Percentiles rank a stretch among this genome's conserved stretches.
These are phyloP conservation scores for Geotrichum bryndzae DNA, from an alignment of 1,139 yeast species.

Conservation along the genomic window DNA sequence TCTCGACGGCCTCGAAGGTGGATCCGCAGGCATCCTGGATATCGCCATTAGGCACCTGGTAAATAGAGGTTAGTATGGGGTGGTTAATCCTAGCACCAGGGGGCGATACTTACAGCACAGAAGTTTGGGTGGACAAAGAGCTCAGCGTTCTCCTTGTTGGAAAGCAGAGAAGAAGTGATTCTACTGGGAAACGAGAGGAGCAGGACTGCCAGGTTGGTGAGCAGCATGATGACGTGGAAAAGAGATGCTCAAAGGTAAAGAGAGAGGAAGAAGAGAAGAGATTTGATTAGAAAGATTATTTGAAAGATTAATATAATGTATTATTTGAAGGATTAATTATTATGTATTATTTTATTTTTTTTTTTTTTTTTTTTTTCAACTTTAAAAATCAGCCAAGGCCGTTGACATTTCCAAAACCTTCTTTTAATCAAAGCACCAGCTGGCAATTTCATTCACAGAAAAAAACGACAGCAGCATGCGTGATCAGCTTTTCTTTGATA, in stretches of 20 bases:
- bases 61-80: slow-evolving; percentile 18
- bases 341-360: background rate
- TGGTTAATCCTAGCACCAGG: background rate
- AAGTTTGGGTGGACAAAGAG: slow-evolving; percentile 14
- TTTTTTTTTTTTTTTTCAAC: background rate
- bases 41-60: slow-evolving; percentile 17
- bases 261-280: background rate
- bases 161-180: slow-evolving; percentile 11
- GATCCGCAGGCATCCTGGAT: slow-evolving; percentile 43
- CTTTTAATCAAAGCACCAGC: too few relatives aligned
- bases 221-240: slow-evolving; percentile 3
- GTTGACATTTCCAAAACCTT: too few relatives aligned
- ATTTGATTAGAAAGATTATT: background rate
- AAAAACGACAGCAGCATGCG: too few relatives aligned
- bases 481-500: too few relatives aligned
- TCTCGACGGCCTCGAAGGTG: slow-evolving; percentile 50
- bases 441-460: too few relatives aligned
- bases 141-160: slow-evolving; percentile 10
- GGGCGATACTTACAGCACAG: slow-evolving; percentile 11
- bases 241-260: background rate
- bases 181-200: slow-evolving; percentile 13
- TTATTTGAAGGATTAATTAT: too few relatives aligned
- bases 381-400: background rate
- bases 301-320: too few relatives aligned
- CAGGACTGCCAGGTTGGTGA: slow-evolving; percentile 13